Percentiles rank a stretch among this genome's conserved stretches.
Conservation (phyloP, 108 stramenopile species). For the Nitzschia sp. region DNA sequence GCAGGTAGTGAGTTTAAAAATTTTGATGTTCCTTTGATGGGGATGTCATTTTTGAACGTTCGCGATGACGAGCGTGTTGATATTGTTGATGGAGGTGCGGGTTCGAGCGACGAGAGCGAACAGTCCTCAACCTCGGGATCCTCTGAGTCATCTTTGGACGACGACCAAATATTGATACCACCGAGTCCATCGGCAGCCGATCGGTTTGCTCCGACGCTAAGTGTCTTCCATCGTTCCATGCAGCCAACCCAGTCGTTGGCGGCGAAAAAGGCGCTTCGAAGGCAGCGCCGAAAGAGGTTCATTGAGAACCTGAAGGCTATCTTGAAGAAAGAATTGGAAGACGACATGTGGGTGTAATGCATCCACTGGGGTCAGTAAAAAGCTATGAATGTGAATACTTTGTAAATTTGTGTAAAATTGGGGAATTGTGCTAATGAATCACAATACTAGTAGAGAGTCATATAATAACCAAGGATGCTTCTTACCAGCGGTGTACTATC, state of each 20-base stretch:
- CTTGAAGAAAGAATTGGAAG: neutral
- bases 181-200: neutral
- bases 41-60: neutral
- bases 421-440: too few relatives aligned
- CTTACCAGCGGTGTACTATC: too few relatives aligned
- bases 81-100: neutral
- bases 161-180: neutral
- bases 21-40: constrained; percentile 1
- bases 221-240: neutral
- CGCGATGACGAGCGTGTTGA: neutral
- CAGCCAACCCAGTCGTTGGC: neutral
- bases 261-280: neutral
- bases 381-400: too few relatives aligned
- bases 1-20: neutral
- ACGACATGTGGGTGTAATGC: constrained; percentile 1
- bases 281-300: neutral
- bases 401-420: too few relatives aligned
- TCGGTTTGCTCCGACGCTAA: neutral
- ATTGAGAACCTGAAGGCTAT: neutral
- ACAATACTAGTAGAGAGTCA: too few relatives aligned
- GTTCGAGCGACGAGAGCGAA: neutral
- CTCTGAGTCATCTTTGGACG: constrained; percentile 1
- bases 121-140: neutral
- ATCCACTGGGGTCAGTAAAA: too few relatives aligned
- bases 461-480: too few relatives aligned